Evolutionary conservation across 2,329 filamentous ascomycete species (phyloP).

Genomic region (Pseudogymnoascus sp.): DNA sequence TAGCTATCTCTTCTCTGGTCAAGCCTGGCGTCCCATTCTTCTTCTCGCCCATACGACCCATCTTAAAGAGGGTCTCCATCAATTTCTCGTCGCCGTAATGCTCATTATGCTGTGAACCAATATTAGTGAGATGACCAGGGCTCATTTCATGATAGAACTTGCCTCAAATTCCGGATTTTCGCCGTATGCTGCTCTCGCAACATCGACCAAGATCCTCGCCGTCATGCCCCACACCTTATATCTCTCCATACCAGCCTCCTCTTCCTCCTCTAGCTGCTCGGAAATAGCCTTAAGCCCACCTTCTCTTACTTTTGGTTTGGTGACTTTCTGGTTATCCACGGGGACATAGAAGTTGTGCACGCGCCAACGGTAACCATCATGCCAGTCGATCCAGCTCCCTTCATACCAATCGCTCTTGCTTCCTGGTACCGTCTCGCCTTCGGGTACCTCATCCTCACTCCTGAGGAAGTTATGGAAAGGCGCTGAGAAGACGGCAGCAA

Average conservation of each 20-base stretch:
- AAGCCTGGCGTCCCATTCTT: constrained; percentile 21
- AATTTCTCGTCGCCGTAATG: constrained; percentile 49
- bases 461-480: constrained; percentile 77
- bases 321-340: constrained; percentile 60
- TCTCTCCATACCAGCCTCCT: constrained; percentile 38
- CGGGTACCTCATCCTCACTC: constrained; percentile 44
- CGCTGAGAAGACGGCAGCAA: constrained; percentile 87
- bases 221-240: constrained; percentile 96
- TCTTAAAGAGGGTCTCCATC: constrained; percentile 46
- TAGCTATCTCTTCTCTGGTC: not conserved
- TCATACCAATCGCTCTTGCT: constrained; percentile 61
- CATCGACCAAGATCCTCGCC: constrained; percentile 80
- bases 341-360: constrained; percentile 92
- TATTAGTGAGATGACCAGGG: constrained; percentile 7
- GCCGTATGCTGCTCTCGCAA: constrained; percentile 73
- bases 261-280: constrained; percentile 38
- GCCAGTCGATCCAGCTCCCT: constrained; percentile 73
- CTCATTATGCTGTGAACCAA: constrained; percentile 19
- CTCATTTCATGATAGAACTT: constrained; percentile 7
- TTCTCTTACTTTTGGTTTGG: constrained; percentile 41
- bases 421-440: constrained; percentile 22
- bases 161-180: constrained; percentile 75
- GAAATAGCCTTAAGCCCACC: constrained; percentile 37
- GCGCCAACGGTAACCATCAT: constrained; percentile 62
- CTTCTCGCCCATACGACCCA: constrained; percentile 45